Conservation (phyloP, 768 basidiomycete genomes). For the Tulasnella sp. region DNA sequence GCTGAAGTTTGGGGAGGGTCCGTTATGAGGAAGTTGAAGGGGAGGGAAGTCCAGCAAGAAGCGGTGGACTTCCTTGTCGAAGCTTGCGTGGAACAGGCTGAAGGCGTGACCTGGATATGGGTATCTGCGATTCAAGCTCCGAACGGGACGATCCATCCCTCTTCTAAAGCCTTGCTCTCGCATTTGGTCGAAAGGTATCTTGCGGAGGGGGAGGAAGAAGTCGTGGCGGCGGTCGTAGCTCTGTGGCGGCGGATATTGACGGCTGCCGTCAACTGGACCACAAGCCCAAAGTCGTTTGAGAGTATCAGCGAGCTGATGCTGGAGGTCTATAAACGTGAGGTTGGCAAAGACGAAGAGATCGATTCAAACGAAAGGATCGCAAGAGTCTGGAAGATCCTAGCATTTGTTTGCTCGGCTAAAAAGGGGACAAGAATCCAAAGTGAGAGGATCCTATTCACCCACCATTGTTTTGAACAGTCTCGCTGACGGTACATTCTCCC, state of each 20-base stretch:
- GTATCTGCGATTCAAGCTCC: constrained; percentile 74
- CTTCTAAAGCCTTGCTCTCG: constrained; percentile 35
- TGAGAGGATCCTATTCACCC: constrained; percentile 38
- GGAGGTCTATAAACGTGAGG: constrained; percentile 26
- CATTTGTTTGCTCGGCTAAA: constrained; percentile 58
- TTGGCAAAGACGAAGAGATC: not conserved
- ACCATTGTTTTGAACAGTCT: not conserved
- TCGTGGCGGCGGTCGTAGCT: constrained; percentile 43
- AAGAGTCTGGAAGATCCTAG: constrained; percentile 45
- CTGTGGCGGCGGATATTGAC: constrained; percentile 71
- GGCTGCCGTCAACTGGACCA: constrained; percentile 78
- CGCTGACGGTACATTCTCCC: constrained; percentile 14
- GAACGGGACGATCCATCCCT: constrained; percentile 25
- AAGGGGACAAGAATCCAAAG: constrained; percentile 65
- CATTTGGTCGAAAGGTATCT: constrained; percentile 50
- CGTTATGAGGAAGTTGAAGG: constrained; percentile 12
- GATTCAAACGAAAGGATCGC: not conserved
- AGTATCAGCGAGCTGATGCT: constrained; percentile 53
- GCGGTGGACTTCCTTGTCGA: constrained; percentile 51
- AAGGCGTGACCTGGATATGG: constrained; percentile 67
- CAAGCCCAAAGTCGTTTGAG: constrained; percentile 60
- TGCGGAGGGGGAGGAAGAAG: constrained; percentile 39
- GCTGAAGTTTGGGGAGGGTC: constrained; percentile 82
- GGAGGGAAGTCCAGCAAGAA: constrained; percentile 46
- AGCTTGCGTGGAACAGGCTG: constrained; percentile 42